Evolutionary conservation across 192 early-diverging fungal genomes (phyloP).

Genomic region (Coemansia erecta): DNA sequence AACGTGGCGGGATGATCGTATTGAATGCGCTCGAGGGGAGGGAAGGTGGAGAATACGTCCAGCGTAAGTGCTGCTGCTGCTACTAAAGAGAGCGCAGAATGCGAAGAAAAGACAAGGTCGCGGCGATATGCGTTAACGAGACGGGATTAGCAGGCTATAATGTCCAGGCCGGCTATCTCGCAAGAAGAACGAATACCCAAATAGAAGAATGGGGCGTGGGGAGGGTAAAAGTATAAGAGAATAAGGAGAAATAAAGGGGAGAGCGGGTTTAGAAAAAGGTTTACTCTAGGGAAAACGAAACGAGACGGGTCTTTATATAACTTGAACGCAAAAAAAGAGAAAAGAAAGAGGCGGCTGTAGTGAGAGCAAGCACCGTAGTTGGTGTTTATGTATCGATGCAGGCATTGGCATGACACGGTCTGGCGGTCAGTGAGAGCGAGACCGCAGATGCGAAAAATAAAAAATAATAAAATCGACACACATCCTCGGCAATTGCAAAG

Average conservation of each 20-base stretch:
- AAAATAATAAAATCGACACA: no score
- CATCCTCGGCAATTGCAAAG: no score
- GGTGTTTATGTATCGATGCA: not conserved
- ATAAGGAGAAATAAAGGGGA: conserved; percentile 7
- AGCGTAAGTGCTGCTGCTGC: conserved; percentile 1
- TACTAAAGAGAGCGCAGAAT: not conserved
- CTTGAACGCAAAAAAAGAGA: not conserved
- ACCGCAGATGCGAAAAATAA: no score
- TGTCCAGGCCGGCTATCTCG: not conserved
- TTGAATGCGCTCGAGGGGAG: conserved; percentile 3
- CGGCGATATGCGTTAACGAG: not conserved
- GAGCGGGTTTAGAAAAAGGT: conserved; percentile 10
- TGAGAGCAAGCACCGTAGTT: not conserved
- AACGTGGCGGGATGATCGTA: not conserved
- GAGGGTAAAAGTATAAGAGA: not conserved
- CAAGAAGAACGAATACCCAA: not conserved
- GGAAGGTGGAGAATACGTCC: not conserved
- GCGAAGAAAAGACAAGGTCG: conserved; percentile 1
- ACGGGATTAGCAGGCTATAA: no score
- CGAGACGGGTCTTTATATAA: not conserved
- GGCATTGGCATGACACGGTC: no score
- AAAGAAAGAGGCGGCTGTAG: not conserved
- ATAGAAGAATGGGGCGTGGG: conserved; percentile 1
- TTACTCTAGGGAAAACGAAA: conserved; percentile 7
- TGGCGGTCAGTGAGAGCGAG: no score